These are phyloP conservation scores for Vitis labrusca DNA, from an alignment of 164 flowering plant species.

Conservation along the genomic window DNA sequence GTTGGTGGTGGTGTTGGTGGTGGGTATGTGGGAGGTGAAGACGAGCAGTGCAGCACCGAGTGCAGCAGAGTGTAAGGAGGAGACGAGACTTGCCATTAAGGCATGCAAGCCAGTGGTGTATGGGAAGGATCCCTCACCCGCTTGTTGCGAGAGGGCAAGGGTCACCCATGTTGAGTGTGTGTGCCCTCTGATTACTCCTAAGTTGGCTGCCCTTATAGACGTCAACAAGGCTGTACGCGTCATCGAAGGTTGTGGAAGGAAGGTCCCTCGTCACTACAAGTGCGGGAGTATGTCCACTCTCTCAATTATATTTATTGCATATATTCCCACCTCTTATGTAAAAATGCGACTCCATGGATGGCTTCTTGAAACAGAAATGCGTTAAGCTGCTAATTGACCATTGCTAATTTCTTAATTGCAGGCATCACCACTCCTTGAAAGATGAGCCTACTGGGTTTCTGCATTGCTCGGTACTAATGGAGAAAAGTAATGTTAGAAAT, in stretches of 20 bases:
- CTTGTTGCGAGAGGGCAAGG: not conserved
- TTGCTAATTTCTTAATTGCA: conserved; percentile 8
- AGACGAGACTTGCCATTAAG: not conserved
- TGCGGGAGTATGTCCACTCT: not conserved
- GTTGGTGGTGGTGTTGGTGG: too few species aligned
- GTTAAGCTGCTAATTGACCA: too few species aligned
- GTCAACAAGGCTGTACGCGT: not conserved
- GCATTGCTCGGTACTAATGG: too few species aligned
- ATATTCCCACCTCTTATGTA: too few species aligned
- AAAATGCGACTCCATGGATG: too few species aligned
- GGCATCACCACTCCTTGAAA: conserved; percentile 33
- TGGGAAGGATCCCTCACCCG: not conserved
- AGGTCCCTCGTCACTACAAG: conserved; percentile 1
- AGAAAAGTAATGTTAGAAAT: too few species aligned
- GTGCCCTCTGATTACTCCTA: not conserved
- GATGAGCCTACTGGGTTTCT: too few species aligned
- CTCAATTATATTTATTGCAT: too few species aligned
- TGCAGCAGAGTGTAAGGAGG: not conserved
- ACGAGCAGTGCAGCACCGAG: not conserved
- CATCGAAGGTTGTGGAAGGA: conserved; percentile 1
- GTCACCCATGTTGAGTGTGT: not conserved
- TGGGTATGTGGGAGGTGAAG: not conserved
- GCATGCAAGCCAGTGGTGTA: not conserved
- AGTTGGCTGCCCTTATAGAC: not conserved
- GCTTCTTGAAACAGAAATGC: too few species aligned